A percentile compares a stretch with the other conserved stretches of the same genome.
These are phyloP conservation scores for Pichia nakasei DNA, from an alignment of 805 yeast genomes.

Conservation along the genomic window DNA sequence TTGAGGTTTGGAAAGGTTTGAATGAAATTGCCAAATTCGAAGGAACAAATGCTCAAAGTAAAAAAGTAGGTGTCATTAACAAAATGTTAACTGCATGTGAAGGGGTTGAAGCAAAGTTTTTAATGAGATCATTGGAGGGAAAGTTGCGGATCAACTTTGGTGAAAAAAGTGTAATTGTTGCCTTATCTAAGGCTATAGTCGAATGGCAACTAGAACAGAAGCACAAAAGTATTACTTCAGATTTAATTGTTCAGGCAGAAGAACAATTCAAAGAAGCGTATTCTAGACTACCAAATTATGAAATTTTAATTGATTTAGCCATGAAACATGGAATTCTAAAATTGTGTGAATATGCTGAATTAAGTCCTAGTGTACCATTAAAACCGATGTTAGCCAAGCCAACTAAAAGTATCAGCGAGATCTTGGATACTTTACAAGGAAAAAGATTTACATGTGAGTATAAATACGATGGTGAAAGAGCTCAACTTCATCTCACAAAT, in stretches of 20 bases:
- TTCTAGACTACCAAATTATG: constrained; percentile 87
- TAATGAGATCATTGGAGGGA: constrained; percentile 87
- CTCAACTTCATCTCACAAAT: constrained; percentile 74
- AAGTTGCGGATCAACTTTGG: constrained; percentile 90
- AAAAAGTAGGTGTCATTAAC: constrained; percentile 71
- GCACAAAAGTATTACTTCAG: constrained; percentile 28
- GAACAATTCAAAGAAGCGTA: constrained; percentile 76
- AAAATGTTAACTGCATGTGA: constrained; percentile 79
- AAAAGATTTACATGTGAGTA: constrained; percentile 90
- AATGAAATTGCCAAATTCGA: constrained; percentile 67
- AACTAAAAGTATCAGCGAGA: constrained; percentile 87
- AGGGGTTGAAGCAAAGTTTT: constrained; percentile 80
- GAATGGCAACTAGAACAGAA: constrained; percentile 41
- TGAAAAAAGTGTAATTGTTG: constrained; percentile 80
- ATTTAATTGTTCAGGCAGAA: constrained; percentile 55
- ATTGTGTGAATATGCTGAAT: constrained; percentile 55
- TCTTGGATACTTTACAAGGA: constrained; percentile 78
- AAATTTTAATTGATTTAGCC: constrained; percentile 59
- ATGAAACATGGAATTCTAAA: constrained; percentile 59
- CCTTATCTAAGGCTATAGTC: constrained; percentile 76
- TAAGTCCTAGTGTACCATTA: constrained; percentile 88
- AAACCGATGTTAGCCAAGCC: constrained; percentile 99
- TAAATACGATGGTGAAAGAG: constrained; percentile 96
- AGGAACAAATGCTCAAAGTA: constrained; percentile 76
- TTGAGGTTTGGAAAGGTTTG: constrained; percentile 63